These are phyloP conservation scores for Ceratocystis alfenasii DNA, from an alignment of 2,329 filamentous ascomycete genomes.

Conservation along the genomic window DNA sequence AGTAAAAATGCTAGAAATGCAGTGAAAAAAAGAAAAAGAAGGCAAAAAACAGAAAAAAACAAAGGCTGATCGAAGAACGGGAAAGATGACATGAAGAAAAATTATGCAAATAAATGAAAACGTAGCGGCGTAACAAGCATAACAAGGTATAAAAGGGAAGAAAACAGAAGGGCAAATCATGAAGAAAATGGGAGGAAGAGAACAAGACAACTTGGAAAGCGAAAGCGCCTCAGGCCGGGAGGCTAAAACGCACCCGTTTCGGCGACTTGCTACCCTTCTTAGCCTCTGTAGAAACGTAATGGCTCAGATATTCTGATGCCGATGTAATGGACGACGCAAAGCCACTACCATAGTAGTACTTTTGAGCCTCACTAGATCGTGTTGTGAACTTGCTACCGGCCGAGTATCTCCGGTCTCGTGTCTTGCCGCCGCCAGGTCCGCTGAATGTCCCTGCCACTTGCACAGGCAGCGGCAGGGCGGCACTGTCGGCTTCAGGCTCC, in stretches of 20 bases:
- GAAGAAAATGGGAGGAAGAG: neutral
- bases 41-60: neutral
- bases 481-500: neutral
- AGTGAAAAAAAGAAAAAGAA: neutral
- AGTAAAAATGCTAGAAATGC: no score
- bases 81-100: neutral
- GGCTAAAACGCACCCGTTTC: slow-evolving; percentile 18
- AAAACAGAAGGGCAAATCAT: neutral
- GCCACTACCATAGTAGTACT: slow-evolving; percentile 17
- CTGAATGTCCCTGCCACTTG: neutral
- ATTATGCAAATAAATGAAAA: neutral
- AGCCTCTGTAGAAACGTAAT: slow-evolving; percentile 14
- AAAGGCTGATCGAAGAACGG: neutral
- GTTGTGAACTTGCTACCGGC: slow-evolving; percentile 18
- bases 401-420: slow-evolving; percentile 11
- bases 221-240: slow-evolving; percentile 1
- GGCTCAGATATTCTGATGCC: slow-evolving; percentile 14
- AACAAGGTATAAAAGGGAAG: neutral
- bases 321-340: slow-evolving; percentile 13
- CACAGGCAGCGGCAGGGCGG: neutral
- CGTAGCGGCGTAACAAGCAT: neutral
- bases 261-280: slow-evolving; percentile 19
- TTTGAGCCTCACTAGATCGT: slow-evolving; percentile 3
- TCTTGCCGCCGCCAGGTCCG: no score
- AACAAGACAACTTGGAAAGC: neutral